These are phyloP conservation scores for Purpureocillium lavendulum DNA, from an alignment of 2,329 filamentous ascomycete genomes.

Conservation along the genomic window DNA sequence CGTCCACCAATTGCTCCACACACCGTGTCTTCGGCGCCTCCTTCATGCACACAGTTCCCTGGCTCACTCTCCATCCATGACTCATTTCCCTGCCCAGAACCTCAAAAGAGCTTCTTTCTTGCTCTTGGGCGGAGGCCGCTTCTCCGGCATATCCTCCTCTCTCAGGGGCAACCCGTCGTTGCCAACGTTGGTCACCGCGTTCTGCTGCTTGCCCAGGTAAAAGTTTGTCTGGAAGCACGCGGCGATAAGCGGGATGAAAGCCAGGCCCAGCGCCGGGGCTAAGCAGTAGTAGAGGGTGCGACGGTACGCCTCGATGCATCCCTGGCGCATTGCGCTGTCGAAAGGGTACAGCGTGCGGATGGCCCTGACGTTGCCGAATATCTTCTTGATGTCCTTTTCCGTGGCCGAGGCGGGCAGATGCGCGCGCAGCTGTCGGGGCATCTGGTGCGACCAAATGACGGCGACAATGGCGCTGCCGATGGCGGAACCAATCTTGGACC, in stretches of 20 bases:
- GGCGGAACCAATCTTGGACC: constrained; percentile 25
- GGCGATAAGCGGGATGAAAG: constrained; percentile 21
- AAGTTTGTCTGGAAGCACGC: constrained; percentile 29
- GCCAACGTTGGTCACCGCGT: constrained; percentile 18
- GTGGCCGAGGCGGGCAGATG: constrained; percentile 14
- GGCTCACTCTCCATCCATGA: too few species aligned
- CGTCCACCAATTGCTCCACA: too few species aligned
- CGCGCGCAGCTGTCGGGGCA: constrained; percentile 14
- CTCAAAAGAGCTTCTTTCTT: constrained; percentile 17
- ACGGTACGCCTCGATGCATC: constrained; percentile 20
- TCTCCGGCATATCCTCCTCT: constrained; percentile 4
- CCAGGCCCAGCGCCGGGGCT: constrained; percentile 20
- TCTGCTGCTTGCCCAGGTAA: constrained; percentile 21
- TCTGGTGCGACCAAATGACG: constrained; percentile 25
- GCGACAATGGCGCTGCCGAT: constrained; percentile 23
- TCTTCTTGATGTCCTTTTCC: constrained; percentile 12
- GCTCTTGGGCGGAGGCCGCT: constrained; percentile 9
- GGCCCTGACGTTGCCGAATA: constrained; percentile 23
- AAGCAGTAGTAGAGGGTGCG: constrained; percentile 25
- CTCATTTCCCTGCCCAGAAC: constrained; percentile 15
- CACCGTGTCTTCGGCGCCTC: too few species aligned
- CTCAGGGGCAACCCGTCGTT: constrained; percentile 15
- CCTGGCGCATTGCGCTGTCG: constrained; percentile 15
- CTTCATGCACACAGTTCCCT: too few species aligned
- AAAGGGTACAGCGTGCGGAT: constrained; percentile 23